phyloP scores from a whole-genome alignment of 192 early-diverging fungal species.

The Obelidium mucronatum region DNA sequence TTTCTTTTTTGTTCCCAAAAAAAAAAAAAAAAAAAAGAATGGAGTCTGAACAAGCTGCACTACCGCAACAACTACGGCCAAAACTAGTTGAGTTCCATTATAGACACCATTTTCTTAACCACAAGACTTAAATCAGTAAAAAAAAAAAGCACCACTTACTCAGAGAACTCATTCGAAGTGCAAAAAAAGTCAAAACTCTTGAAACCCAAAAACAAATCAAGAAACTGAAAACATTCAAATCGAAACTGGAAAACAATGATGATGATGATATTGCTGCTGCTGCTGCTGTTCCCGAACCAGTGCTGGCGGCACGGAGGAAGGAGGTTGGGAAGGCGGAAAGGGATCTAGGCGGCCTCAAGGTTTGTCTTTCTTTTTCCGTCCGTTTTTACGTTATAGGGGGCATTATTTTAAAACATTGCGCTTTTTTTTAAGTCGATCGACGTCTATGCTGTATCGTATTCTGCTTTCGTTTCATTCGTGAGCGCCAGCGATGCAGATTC shows the following conservation, averaged over 20 bases:
- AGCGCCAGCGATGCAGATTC: too few relatives aligned
- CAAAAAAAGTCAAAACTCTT: conserved; percentile 43
- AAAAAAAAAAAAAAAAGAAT: not conserved
- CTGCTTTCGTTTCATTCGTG: not conserved
- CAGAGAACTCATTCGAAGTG: conserved; percentile 26
- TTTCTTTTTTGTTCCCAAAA: not conserved
- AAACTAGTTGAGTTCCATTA: conserved; percentile 5
- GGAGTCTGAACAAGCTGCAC: too few relatives aligned
- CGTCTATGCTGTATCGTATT: not conserved
- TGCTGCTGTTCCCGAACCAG: conserved; percentile 25
- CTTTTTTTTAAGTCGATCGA: not conserved
- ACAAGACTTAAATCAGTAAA: not conserved
- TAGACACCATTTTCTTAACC: not conserved
- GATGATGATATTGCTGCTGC: not conserved
- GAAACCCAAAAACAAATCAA: conserved; percentile 39
- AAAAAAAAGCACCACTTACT: conserved; percentile 45
- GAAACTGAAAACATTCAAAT: conserved; percentile 37
- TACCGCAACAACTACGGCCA: not conserved
- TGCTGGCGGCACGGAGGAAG: conserved; percentile 18
- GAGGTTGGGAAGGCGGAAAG: conserved; percentile 42
- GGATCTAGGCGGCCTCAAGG: conserved; percentile 41
- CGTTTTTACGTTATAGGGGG: not conserved
- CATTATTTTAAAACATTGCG: not conserved
- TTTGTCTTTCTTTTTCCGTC: not conserved
- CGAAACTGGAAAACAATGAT: conserved; percentile 25